Conservation (phyloP, 2,329 filamentous ascomycete species). For the Fusarium graminum region DNA sequence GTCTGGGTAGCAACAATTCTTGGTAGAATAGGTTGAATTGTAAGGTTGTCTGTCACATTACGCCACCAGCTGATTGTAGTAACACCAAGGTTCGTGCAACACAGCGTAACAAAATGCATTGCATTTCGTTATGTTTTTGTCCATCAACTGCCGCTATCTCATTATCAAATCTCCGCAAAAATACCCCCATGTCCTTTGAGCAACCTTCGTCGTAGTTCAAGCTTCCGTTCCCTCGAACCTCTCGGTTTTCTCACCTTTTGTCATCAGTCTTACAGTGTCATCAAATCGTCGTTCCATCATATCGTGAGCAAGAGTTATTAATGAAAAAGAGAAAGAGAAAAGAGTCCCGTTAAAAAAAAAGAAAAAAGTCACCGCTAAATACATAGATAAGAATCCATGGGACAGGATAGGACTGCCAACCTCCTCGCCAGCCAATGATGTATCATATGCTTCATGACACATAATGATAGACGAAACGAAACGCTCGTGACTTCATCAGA, state of each 20-base stretch:
- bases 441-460: slow-evolving; percentile 45
- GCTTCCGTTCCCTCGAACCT: slow-evolving; percentile 6
- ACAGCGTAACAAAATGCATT: slow-evolving; percentile 9
- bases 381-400: slow-evolving; percentile 45
- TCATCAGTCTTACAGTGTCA: slow-evolving; percentile 38
- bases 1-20: not conserved
- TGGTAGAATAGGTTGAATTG: not conserved
- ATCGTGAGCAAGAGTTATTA: slow-evolving; percentile 35
- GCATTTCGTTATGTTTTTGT: slow-evolving; percentile 26
- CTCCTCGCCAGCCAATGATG: slow-evolving; percentile 43
- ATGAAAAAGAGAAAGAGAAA: slow-evolving; percentile 36
- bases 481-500: slow-evolving; percentile 48
- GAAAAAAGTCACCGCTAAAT: slow-evolving; percentile 45
- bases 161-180: not conserved
- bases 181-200: slow-evolving; percentile 9
- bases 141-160: slow-evolving; percentile 19
- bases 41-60: slow-evolving; percentile 9
- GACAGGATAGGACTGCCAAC: slow-evolving; percentile 44
- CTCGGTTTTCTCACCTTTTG: slow-evolving; percentile 19
- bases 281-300: slow-evolving; percentile 34
- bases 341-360: slow-evolving; percentile 41
- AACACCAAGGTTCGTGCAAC: slow-evolving; percentile 10
- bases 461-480: slow-evolving; percentile 45
- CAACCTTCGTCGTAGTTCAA: slow-evolving; percentile 1
- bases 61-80: slow-evolving; percentile 4